Percentiles rank a stretch among this genome's conserved stretches.
phyloP scores from a whole-genome alignment of 2,329 filamentous ascomycete species.

The Calonectria pauciramosa region DNA sequence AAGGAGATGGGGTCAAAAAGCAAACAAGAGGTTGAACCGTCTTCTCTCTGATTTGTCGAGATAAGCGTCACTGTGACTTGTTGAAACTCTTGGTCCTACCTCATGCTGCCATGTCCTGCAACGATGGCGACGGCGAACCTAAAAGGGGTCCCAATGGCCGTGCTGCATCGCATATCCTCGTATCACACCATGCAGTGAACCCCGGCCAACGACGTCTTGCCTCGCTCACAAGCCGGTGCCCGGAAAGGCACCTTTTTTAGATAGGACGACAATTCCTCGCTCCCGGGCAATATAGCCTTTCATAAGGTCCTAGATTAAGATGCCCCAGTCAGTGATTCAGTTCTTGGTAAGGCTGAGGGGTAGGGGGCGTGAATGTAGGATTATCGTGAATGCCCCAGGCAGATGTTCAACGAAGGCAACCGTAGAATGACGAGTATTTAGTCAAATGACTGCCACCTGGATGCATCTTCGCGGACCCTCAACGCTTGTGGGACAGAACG shows the following conservation, averaged over 20 bases:
- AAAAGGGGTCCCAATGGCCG: conserved; percentile 23
- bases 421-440: conserved; percentile 43
- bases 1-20: conserved; percentile 26
- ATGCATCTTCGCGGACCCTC: conserved; percentile 22
- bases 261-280: conserved; percentile 89
- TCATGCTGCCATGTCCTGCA: conserved; percentile 27
- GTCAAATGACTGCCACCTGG: conserved; percentile 39
- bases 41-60: conserved; percentile 39
- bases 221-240: conserved; percentile 77
- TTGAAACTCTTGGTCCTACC: conserved; percentile 17
- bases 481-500: background rate
- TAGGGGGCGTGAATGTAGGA: conserved; percentile 35
- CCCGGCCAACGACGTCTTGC: conserved; percentile 9
- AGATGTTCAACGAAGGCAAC: conserved; percentile 40
- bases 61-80: conserved; percentile 34
- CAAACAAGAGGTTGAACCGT: conserved; percentile 23
- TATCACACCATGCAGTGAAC: conserved; percentile 20
- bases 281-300: conserved; percentile 98
- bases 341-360: conserved; percentile 40
- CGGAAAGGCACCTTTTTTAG: conserved; percentile 93
- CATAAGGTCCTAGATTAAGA: conserved; percentile 80
- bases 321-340: conserved; percentile 51
- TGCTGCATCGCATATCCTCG: conserved; percentile 29
- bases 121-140: conserved; percentile 19
- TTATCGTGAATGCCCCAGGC: conserved; percentile 39